These are phyloP conservation scores for Collybia sordida DNA, from an alignment of 768 basidiomycete genomes.

Conservation along the genomic window DNA sequence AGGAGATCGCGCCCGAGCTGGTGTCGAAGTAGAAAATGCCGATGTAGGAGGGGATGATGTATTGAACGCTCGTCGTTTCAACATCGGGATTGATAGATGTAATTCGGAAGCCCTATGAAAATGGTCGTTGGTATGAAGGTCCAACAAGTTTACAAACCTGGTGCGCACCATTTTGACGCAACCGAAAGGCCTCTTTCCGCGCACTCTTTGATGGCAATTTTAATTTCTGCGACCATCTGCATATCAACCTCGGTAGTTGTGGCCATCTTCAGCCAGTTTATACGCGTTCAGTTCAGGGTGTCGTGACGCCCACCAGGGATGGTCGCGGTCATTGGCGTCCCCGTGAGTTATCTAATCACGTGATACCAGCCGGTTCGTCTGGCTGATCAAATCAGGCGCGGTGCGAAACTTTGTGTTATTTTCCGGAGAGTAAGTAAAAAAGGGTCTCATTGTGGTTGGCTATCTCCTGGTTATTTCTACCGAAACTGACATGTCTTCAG, in stretches of 20 bases:
- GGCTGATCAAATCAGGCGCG: neutral
- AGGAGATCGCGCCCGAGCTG: constrained; percentile 47
- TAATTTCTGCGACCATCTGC: constrained; percentile 55
- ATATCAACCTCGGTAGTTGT: constrained; percentile 29
- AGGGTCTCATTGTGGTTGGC: too few species aligned
- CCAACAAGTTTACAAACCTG: neutral
- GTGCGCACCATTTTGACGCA: constrained; percentile 74
- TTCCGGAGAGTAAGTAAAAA: too few species aligned
- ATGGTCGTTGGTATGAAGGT: neutral
- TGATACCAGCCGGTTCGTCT: neutral
- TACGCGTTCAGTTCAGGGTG: neutral
- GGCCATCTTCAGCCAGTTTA: constrained; percentile 14
- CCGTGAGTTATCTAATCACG: too few species aligned
- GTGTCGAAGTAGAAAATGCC: constrained; percentile 61
- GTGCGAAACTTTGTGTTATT: too few species aligned
- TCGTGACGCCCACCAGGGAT: too few species aligned
- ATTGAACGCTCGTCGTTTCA: constrained; percentile 38
- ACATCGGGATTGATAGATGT: constrained; percentile 54
- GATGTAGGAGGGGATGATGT: constrained; percentile 20
- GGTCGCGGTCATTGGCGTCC: too few species aligned
- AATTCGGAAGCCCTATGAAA: constrained; percentile 72
- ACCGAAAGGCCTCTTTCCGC: constrained; percentile 66
- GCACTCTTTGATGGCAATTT: constrained; percentile 68
- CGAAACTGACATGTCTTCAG: too few species aligned
- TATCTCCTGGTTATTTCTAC: too few species aligned